phyloP scores from a whole-genome alignment of 495 filamentous ascomycete species.

The Polyplosphaeria fusca region DNA sequence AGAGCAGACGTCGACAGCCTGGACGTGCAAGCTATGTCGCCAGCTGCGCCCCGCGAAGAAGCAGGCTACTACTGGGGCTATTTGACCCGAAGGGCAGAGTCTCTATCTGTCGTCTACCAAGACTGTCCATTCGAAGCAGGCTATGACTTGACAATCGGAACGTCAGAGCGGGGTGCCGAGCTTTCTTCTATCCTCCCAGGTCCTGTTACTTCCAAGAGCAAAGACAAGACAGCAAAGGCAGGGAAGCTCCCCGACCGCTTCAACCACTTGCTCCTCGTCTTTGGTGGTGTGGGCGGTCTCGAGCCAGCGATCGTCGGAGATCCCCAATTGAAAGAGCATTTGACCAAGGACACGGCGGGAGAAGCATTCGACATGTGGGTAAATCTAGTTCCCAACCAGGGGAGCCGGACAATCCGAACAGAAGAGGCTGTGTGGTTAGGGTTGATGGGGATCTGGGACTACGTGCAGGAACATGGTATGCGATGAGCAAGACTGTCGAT shows the following conservation, averaged over 20 bases:
- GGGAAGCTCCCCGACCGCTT: constrained; percentile 44
- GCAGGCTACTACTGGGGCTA: constrained; percentile 78
- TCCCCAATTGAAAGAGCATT: constrained; percentile 52
- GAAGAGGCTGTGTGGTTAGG: constrained; percentile 75
- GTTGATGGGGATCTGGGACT: constrained; percentile 55
- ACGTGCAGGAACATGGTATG: constrained; percentile 36
- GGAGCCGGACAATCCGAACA: constrained; percentile 71
- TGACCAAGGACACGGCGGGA: constrained; percentile 52
- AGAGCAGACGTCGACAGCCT: constrained; percentile 14
- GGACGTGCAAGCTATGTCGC: constrained; percentile 54
- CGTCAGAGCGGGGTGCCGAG: constrained; percentile 65
- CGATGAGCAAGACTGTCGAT: too few species aligned
- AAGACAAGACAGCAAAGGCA: neutral
- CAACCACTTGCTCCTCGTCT: constrained; percentile 65
- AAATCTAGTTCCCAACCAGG: constrained; percentile 69
- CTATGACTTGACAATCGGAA: constrained; percentile 64
- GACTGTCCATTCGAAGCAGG: constrained; percentile 39
- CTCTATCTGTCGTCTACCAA: constrained; percentile 64
- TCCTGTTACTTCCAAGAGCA: neutral
- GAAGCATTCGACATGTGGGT: constrained; percentile 77
- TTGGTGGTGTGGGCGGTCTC: constrained; percentile 70
- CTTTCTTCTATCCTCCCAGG: constrained; percentile 36
- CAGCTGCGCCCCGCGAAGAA: constrained; percentile 59
- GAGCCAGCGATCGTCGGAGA: constrained; percentile 69
- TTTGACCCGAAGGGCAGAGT: constrained; percentile 54